Conservation (phyloP, 768 basidiomycete genomes). For the Russula sp. region DNA sequence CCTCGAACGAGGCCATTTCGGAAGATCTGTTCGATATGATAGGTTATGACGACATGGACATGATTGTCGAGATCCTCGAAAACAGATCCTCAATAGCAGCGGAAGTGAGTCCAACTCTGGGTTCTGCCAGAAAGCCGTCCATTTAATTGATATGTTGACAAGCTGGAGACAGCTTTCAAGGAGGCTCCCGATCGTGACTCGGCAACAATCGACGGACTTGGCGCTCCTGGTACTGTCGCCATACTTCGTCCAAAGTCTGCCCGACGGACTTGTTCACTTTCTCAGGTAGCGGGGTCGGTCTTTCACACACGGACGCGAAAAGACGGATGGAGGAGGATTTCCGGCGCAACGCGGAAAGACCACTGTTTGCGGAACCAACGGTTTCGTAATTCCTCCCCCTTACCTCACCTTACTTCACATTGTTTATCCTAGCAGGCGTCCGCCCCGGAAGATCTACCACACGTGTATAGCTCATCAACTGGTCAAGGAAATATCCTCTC, state of each 20-base stretch:
- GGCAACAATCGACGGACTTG: neutral
- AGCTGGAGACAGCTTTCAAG: conserved; percentile 15
- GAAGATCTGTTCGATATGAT: conserved; percentile 71
- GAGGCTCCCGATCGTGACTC: neutral
- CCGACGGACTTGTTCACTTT: neutral
- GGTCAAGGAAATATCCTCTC: conserved; percentile 61
- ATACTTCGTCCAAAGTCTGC: neutral
- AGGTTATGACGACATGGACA: conserved; percentile 79
- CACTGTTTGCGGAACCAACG: conserved; percentile 52
- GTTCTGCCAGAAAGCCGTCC: neutral
- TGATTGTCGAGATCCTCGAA: conserved; percentile 63
- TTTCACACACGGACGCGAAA: conserved; percentile 34
- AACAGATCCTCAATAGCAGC: conserved; percentile 44
- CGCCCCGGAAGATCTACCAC: conserved; percentile 63
- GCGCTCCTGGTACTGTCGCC: neutral
- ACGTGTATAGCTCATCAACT: conserved; percentile 76
- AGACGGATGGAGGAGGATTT: conserved; percentile 57
- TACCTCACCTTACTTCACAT: neutral
- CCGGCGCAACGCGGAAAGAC: conserved; percentile 55
- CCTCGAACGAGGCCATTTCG: conserved; percentile 66
- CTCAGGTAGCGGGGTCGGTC: conserved; percentile 7
- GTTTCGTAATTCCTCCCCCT: conserved; percentile 33
- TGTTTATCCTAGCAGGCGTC: conserved; percentile 36
- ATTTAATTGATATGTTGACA: conserved; percentile 8
- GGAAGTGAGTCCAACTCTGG: conserved; percentile 38